Conservation (phyloP, 2,329 filamentous ascomycete genomes). For the Massarina eburnea region DNA sequence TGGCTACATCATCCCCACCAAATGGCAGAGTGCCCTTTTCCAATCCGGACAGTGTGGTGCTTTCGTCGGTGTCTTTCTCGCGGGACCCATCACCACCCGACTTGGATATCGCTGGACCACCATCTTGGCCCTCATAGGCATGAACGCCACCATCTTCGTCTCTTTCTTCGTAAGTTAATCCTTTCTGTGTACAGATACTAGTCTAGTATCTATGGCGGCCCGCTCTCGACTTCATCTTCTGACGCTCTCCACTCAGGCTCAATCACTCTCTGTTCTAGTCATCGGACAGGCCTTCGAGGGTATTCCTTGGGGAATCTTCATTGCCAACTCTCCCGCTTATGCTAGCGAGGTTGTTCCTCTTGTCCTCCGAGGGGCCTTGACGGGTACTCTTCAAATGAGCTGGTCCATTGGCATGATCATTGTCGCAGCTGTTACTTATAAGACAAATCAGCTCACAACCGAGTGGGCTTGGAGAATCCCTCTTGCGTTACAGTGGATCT, state of each 20-base stretch:
- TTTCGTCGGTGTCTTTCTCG: constrained; percentile 61
- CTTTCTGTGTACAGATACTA: not conserved
- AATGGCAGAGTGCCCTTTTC: constrained; percentile 62
- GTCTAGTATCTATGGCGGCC: too few relatives aligned
- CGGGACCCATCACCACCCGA: constrained; percentile 59
- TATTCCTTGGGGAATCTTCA: constrained; percentile 65
- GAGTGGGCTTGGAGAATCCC: constrained; percentile 27
- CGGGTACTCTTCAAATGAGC: constrained; percentile 65
- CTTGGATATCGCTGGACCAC: constrained; percentile 62
- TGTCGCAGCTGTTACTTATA: constrained; percentile 58
- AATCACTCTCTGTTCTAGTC: constrained; percentile 50
- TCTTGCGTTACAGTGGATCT: constrained; percentile 46
- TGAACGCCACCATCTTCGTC: constrained; percentile 62
- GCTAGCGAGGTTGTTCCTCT: constrained; percentile 63
- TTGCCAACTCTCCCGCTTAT: constrained; percentile 64
- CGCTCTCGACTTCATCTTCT: not conserved
- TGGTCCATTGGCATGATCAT: constrained; percentile 65
- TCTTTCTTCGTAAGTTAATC: constrained; percentile 56
- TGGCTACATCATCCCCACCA: constrained; percentile 48
- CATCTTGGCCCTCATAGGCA: constrained; percentile 53
- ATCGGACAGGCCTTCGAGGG: constrained; percentile 61
- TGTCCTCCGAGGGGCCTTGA: constrained; percentile 57
- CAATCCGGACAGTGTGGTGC: constrained; percentile 59
- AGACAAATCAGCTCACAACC: constrained; percentile 43
- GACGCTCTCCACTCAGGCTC: constrained; percentile 26